A percentile compares a stretch with the other conserved stretches of the same genome.
These are phyloP conservation scores for Fusarium devonianum DNA, from an alignment of 2,329 filamentous ascomycete species.

Conservation along the genomic window DNA sequence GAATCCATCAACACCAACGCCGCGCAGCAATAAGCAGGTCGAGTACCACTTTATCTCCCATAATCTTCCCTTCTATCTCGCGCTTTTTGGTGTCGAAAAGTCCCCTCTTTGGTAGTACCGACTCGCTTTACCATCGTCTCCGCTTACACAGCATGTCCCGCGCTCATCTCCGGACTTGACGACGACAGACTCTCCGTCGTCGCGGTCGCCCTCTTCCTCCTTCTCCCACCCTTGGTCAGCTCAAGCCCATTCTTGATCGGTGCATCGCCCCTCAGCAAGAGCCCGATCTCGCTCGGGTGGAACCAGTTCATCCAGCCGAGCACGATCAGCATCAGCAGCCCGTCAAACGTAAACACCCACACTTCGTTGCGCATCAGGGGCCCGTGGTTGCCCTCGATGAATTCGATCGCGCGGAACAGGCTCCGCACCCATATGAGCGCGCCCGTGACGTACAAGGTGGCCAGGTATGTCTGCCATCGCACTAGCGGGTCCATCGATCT, in stretches of 20 bases:
- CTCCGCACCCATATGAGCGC: slow-evolving; percentile 51
- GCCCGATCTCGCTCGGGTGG: slow-evolving; percentile 41
- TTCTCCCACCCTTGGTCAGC: slow-evolving; percentile 22
- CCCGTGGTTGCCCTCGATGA: slow-evolving; percentile 47
- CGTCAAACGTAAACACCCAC: slow-evolving; percentile 50
- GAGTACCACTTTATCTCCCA: no score
- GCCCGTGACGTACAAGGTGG: slow-evolving; percentile 39
- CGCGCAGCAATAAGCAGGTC: no score
- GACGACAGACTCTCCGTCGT: slow-evolving; percentile 30
- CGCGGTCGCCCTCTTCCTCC: slow-evolving; percentile 8
- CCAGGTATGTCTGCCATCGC: slow-evolving; percentile 46
- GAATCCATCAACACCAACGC: not conserved
- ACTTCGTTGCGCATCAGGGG: slow-evolving; percentile 46
- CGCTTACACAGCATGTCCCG: not conserved
- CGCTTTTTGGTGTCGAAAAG: no score
- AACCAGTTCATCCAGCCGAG: slow-evolving; percentile 43
- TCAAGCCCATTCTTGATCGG: slow-evolving; percentile 36
- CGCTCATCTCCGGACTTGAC: not conserved
- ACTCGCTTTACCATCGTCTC: no score
- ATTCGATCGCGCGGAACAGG: slow-evolving; percentile 54
- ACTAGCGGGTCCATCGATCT: slow-evolving; percentile 21
- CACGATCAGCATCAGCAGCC: slow-evolving; percentile 45
- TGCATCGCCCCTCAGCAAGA: slow-evolving; percentile 35
- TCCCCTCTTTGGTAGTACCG: no score
- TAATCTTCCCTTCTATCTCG: no score